Evolutionary conservation across 179 eudicot species (phyloP).

Genomic region (Actinidia chinensis): DNA sequence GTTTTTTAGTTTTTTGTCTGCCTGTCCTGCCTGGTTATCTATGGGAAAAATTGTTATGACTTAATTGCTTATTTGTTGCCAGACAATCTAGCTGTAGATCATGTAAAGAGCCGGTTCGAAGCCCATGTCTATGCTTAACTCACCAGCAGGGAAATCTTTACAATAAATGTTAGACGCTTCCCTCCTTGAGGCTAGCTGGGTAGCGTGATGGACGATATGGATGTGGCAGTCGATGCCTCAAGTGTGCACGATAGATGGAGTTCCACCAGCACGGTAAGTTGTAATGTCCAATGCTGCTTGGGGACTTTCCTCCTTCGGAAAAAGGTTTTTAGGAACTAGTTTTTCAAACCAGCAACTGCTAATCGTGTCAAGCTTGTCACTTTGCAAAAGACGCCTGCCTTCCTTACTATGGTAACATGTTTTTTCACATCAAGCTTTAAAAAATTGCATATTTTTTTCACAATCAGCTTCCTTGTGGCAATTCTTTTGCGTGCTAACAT

Average conservation of each 20-base stretch:
- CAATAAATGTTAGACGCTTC: slow-evolving; percentile 73
- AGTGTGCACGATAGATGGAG: slow-evolving; percentile 65
- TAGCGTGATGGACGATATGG: slow-evolving; percentile 94
- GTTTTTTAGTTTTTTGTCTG: slow-evolving; percentile 10
- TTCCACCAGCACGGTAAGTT: slow-evolving; percentile 88
- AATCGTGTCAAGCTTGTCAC: slow-evolving; percentile 99
- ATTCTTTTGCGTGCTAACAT: not conserved
- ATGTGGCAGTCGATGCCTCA: slow-evolving; percentile 99
- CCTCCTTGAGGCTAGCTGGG: slow-evolving; percentile 68
- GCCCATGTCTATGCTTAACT: slow-evolving; percentile 89
- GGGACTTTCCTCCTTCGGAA: slow-evolving; percentile 99
- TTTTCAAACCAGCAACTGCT: slow-evolving; percentile 94
- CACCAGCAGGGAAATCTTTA: slow-evolving; percentile 91
- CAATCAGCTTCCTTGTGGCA: slow-evolving; percentile 3
- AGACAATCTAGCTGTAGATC: slow-evolving; percentile 69
- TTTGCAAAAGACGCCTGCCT: slow-evolving; percentile 96
- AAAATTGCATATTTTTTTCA: not conserved
- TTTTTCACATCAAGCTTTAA: too few species aligned
- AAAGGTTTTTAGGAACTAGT: slow-evolving; percentile 94
- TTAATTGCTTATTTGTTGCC: slow-evolving; percentile 27
- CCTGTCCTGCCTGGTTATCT: too few species aligned
- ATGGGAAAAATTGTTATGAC: not conserved
- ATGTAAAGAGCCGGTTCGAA: slow-evolving; percentile 88
- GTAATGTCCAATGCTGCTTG: slow-evolving; percentile 97
- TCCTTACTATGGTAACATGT: slow-evolving; percentile 77